Evolutionary conservation across 192 early-diverging fungal species (phyloP).

Genomic region (Entomortierella lignicola): DNA sequence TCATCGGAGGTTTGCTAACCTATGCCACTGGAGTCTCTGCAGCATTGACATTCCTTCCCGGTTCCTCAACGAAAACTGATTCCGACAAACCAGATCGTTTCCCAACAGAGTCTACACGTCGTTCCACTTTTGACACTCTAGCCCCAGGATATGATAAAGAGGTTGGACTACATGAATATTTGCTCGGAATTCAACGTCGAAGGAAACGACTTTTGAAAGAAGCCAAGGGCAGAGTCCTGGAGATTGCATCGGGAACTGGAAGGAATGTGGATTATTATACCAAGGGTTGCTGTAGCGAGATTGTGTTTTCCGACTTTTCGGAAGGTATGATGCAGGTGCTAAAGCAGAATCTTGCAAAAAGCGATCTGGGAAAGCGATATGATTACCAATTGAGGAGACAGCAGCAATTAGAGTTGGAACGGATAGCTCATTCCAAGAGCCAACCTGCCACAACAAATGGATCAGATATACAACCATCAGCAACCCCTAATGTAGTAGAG

Average conservation of each 20-base stretch:
- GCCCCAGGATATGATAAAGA: constrained; percentile 43
- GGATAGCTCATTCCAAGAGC: constrained; percentile 7
- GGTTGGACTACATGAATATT: constrained; percentile 37
- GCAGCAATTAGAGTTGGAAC: constrained; percentile 45
- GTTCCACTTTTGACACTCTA: constrained; percentile 30
- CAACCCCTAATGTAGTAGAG: constrained; percentile 16
- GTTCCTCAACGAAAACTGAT: not conserved
- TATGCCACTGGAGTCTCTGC: constrained; percentile 46
- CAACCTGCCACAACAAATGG: not conserved
- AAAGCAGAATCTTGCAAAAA: constrained; percentile 29
- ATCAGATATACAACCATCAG: not conserved
- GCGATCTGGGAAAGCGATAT: constrained; percentile 42
- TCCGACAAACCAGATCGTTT: constrained; percentile 11
- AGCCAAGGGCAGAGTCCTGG: constrained; percentile 30
- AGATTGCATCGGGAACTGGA: constrained; percentile 50
- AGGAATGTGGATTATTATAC: constrained; percentile 48
- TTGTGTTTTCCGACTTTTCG: constrained; percentile 51
- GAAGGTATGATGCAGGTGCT: constrained; percentile 52
- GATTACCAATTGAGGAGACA: constrained; percentile 44
- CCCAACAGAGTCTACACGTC: constrained; percentile 35
- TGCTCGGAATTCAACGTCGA: constrained; percentile 47
- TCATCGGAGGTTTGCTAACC: constrained; percentile 38
- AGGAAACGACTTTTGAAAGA: constrained; percentile 37
- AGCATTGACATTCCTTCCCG: constrained; percentile 43
- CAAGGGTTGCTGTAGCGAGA: constrained; percentile 43